phyloP scores from a whole-genome alignment of 2,329 filamentous ascomycete genomes.

The Epichloe baconii region DNA sequence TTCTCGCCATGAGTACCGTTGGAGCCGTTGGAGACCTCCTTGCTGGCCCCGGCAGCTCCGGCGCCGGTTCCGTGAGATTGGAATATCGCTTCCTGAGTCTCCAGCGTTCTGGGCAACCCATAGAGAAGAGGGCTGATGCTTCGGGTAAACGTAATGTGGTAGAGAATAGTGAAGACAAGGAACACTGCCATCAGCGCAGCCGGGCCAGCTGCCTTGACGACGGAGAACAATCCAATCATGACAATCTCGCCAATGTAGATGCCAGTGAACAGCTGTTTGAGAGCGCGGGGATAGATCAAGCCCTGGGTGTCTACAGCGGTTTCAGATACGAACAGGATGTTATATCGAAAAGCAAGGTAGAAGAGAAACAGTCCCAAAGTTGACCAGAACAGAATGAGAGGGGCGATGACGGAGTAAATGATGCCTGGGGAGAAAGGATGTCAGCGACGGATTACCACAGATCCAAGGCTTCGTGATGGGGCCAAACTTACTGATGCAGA shows the following conservation, averaged over 20 bases:
- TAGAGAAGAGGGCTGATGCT: slow-evolving; percentile 60
- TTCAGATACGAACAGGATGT: slow-evolving; percentile 70
- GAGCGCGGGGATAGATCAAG: slow-evolving; percentile 71
- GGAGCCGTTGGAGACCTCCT: slow-evolving; percentile 3
- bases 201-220: slow-evolving; percentile 54
- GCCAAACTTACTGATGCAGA: slow-evolving; percentile 46
- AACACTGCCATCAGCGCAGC: slow-evolving; percentile 64
- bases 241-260: slow-evolving; percentile 71
- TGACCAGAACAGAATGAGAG: slow-evolving; percentile 69
- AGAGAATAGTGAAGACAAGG: slow-evolving; percentile 62
- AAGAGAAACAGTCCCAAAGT: slow-evolving; percentile 64
- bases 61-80: slow-evolving; percentile 15
- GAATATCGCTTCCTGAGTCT: slow-evolving; percentile 28
- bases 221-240: slow-evolving; percentile 68
- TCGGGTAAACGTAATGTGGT: slow-evolving; percentile 57
- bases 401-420: slow-evolving; percentile 73
- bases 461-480: too few relatives aligned
- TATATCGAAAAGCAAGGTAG: slow-evolving; percentile 79
- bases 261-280: slow-evolving; percentile 75
- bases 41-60: slow-evolving; percentile 11
- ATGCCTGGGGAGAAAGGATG: slow-evolving; percentile 31
- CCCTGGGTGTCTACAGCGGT: slow-evolving; percentile 77
- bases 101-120: slow-evolving; percentile 52
- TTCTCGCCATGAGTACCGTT: slow-evolving; percentile 5
- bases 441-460: slow-evolving; percentile 10